Evolutionary conservation across 768 basidiomycete genomes (phyloP), one percentile per base, ranked within the genome.

Genomic region (Suillus subalutaceus): DNA sequence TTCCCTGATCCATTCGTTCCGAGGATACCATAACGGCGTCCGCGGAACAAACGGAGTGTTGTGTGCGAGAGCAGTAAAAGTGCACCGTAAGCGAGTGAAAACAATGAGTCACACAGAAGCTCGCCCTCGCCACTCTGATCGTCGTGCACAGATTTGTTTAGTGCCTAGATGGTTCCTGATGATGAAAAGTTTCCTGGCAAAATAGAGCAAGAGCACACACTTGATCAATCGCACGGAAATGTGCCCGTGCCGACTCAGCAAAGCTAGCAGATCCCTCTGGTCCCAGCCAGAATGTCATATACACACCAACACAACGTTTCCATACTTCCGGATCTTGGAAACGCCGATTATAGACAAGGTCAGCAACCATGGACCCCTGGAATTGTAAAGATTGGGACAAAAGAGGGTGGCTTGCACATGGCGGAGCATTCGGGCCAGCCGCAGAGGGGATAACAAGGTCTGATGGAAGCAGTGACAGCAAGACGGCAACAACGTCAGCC

Each of bases 1-100:
- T 99, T 99, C 69, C 97, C 97, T 65, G 93, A 91, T 67, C 97
- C 97, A 77, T 99, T 99, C n/a, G 92, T 85, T 37, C 96, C 97
- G 57, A 97, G 89, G 70, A 99, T 94, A 73, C 97, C 96, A 79
- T 99, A 99, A 68, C 96, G 88, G 71, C 89, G 88, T 37, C 96
- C 97, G 72, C 94, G 92, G 75, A 93, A 84, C 65, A 99, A 87
- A 67, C 92, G 90, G 66, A 99, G 85, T 37, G 86, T 90, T 32
- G 97, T 98, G 79, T 98, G 96, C 55, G 97, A 98, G 69, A 98
- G 87, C 68, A 99, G 87, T 9, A 98, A 84, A 57, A 98, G 86
- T 61, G 96, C 94, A 70, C 97, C 97, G 75, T 98, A 98, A 23
- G 97, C 96, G 67, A 98, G 85, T 32, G 96, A 97, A 82, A 98